These are phyloP conservation scores for Malus hybrid DNA, from an alignment of 331 rosid genomes.

Conservation along the genomic window DNA sequence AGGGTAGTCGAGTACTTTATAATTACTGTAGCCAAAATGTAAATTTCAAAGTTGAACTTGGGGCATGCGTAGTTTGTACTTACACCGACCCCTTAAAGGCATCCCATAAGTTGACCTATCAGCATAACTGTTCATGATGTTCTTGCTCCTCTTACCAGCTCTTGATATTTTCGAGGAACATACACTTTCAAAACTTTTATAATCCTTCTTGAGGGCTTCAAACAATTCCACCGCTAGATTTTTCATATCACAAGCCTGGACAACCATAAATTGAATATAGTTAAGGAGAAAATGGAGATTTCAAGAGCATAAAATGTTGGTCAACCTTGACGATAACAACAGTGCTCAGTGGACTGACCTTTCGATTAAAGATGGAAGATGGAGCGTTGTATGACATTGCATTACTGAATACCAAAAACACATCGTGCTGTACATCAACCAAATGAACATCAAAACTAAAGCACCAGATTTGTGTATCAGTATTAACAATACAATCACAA, in stretches of 20 bases:
- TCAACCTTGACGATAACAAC: neutral
- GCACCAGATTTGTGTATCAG: neutral
- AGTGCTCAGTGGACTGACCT: slow-evolving; percentile 4
- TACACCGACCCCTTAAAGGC: neutral
- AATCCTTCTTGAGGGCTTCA: slow-evolving; percentile 2
- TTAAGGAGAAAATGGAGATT: neutral
- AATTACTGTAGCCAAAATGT: neutral
- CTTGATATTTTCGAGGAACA: neutral
- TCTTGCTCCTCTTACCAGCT: slow-evolving; percentile 3
- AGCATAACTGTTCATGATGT: neutral
- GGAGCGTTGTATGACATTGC: slow-evolving; percentile 15
- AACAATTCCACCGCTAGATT: slow-evolving; percentile 12
- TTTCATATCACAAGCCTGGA: slow-evolving; percentile 22
- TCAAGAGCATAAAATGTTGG: neutral
- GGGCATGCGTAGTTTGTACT: neutral
- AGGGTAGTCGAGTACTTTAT: neutral
- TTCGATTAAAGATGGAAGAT: neutral
- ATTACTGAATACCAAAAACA: slow-evolving; percentile 13
- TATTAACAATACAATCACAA: neutral
- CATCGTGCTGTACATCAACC: slow-evolving; percentile 15
- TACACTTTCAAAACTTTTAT: slow-evolving; percentile 1
- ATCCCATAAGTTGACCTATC: neutral
- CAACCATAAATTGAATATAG: neutral
- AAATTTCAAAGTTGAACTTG: neutral
- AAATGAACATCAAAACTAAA: neutral